Evolutionary conservation across 1,284 basidiomycete genomes (phyloP), one percentile per base, ranked within the genome.

Genomic region (Inonotus obliquus): DNA sequence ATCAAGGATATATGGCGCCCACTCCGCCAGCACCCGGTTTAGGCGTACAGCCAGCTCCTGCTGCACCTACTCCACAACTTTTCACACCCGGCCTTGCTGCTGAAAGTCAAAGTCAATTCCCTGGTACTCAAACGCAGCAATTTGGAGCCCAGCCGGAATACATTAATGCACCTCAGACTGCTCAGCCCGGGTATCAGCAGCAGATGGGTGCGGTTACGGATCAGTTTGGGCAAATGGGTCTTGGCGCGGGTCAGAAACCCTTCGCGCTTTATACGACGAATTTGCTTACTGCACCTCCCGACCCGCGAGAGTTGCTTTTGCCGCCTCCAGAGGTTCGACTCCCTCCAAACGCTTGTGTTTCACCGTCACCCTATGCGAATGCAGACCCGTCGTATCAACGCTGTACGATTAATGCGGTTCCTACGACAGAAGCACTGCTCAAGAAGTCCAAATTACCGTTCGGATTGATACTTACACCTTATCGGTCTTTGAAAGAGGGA

Each of bases 361-460:
- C 94, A 9, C 84, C 87, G 39, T 88, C 89, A 21, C 90, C 94
- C 0, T 78, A 81, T 58, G 87, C 91, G 48, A 94, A 96, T 70
- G 89, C 95, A 21, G 91, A 98, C 70, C 82, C 89, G 35, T 95
- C 91, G 14, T 99, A 98, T 76, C 94, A 97, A 77, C 89, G 97
- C 54, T 89, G 82, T 69, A 99, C 97, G 1, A 75, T 99, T 65
- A 96, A 97, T 70, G 87, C 93, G 11, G 85, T 99, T 65, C 97
- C 97, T 2, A 96, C 92, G n/a, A 94, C 94, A 19, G 86, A 91
- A 65, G 91, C 92, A 13, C 82, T 99, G 6, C 80, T 99, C 63
- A 85, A 81, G 76, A 99, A 99, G 79, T 87, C 91, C 29, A 98
- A 98, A 76, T 80, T 99, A 58, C 97, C 97, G 2, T 81, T 99